Conservation (phyloP, 2,329 filamentous ascomycete species). For the Fusarium oligoseptatum region DNA sequence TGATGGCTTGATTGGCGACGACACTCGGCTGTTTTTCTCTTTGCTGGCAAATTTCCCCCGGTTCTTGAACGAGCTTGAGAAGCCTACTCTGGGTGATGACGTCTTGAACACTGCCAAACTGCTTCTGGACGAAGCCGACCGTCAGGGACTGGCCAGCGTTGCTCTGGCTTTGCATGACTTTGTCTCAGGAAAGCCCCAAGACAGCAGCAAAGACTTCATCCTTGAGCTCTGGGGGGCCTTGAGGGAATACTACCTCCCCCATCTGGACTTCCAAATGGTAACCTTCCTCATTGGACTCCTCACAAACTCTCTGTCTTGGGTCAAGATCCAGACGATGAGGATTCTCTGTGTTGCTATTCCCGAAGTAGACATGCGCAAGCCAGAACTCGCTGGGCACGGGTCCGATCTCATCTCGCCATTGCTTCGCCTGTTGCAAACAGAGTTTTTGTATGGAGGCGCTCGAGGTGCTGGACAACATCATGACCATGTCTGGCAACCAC, state of each 20-base stretch:
- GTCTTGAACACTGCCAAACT: slow-evolving; percentile 75
- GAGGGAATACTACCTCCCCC: slow-evolving; percentile 82
- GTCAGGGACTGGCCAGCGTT: slow-evolving; percentile 76
- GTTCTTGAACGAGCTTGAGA: slow-evolving; percentile 84
- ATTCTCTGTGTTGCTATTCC: slow-evolving; percentile 88
- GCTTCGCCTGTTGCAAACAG: slow-evolving; percentile 88
- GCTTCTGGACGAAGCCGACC: slow-evolving; percentile 79
- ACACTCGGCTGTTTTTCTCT: slow-evolving; percentile 85
- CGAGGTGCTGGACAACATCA: slow-evolving; percentile 92
- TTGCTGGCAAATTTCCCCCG: slow-evolving; percentile 92
- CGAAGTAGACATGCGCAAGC: slow-evolving; percentile 91
- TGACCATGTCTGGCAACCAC: slow-evolving; percentile 90
- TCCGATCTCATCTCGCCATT: slow-evolving; percentile 96
- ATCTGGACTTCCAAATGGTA: slow-evolving; percentile 85
- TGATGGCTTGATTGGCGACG: slow-evolving; percentile 84
- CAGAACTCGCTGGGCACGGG: slow-evolving; percentile 89
- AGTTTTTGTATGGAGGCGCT: slow-evolving; percentile 94
- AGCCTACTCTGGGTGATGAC: slow-evolving; percentile 66
- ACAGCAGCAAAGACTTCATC: slow-evolving; percentile 81
- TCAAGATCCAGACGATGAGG: slow-evolving; percentile 93
- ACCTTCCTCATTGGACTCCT: slow-evolving; percentile 92
- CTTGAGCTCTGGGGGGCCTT: slow-evolving; percentile 80
- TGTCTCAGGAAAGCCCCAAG: slow-evolving; percentile 74
- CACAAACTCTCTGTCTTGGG: slow-evolving; percentile 89
- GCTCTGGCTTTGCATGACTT: slow-evolving; percentile 79